Percentiles rank a stretch among this genome's conserved stretches.
phyloP scores from a whole-genome alignment of 2,329 filamentous ascomycete species.

The Pseudophaeomoniella oleicola region DNA sequence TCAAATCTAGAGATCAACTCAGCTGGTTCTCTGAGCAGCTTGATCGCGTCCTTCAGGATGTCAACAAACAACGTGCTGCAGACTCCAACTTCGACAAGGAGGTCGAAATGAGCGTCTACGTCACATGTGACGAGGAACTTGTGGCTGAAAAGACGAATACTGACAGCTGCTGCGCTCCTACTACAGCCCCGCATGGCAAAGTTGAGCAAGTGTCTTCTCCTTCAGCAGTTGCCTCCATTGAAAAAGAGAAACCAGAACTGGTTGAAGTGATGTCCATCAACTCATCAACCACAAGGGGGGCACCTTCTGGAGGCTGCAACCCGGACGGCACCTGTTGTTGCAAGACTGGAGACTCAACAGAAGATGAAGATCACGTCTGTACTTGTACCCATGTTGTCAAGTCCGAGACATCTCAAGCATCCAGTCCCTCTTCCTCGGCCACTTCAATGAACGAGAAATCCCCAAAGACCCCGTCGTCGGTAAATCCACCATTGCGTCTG shows the following conservation, averaged over 20 bases:
- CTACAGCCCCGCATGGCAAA: not conserved
- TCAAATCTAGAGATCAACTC: constrained; percentile 38
- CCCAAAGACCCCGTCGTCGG: constrained; percentile 11
- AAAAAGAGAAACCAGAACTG: not conserved
- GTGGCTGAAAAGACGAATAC: constrained; percentile 11
- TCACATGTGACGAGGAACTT: constrained; percentile 38
- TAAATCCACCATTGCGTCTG: constrained; percentile 15
- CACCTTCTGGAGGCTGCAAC: constrained; percentile 10
- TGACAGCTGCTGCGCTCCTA: constrained; percentile 2
- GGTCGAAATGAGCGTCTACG: constrained; percentile 37
- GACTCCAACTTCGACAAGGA: constrained; percentile 22
- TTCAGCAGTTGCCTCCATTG: not conserved
- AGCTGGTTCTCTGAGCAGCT: constrained; percentile 40
- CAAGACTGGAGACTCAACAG: constrained; percentile 29
- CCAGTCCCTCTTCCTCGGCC: constrained; percentile 5
- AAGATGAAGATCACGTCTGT: constrained; percentile 16
- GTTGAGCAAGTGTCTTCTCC: constrained; percentile 1
- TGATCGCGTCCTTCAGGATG: constrained; percentile 26
- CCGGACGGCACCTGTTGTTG: constrained; percentile 32
- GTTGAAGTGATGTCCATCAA: not conserved
- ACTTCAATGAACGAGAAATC: too few relatives aligned
- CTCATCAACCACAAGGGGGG: not conserved
- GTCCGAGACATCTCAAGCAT: constrained; percentile 7
- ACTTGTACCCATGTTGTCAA: constrained; percentile 17
- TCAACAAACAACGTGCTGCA: constrained; percentile 19